phyloP scores from a whole-genome alignment of 2,329 filamentous ascomycete species.

The Thermothelomyces thermophilus region DNA sequence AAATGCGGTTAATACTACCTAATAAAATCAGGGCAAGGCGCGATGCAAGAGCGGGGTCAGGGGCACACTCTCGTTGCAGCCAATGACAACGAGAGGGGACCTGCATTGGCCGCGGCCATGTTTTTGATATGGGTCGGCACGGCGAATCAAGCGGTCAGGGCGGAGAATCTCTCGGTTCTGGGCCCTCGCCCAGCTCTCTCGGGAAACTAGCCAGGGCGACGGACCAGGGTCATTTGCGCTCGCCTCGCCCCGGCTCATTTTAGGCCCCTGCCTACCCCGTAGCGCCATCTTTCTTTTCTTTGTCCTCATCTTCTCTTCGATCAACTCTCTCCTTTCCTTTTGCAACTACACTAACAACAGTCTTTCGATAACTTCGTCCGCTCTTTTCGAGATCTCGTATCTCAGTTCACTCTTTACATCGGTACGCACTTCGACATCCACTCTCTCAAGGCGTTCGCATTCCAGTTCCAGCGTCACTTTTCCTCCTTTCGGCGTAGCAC shows the following conservation, averaged over 20 bases:
- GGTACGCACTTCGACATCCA: conserved; percentile 11
- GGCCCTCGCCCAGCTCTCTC: background rate
- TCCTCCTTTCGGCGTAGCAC: background rate
- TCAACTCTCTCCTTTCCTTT: conserved; percentile 13
- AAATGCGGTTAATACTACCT: no score
- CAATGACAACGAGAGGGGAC: conserved; percentile 14
- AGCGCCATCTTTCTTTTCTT: conserved; percentile 8
- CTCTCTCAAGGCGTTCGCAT: conserved; percentile 14
- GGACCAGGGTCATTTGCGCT: conserved; percentile 10
- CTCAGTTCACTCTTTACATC: conserved; percentile 24
- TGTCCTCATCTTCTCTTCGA: conserved; percentile 10
- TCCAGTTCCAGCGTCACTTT: background rate
- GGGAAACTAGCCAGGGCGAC: background rate
- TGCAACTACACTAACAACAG: conserved; percentile 13
- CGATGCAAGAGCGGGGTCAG: no score
- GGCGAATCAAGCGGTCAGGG: conserved; percentile 4
- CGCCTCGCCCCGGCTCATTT: conserved; percentile 18
- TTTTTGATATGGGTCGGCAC: conserved; percentile 6
- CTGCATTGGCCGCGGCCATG: conserved; percentile 12
- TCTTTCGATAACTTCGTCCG: conserved; percentile 22
- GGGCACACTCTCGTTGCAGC: background rate
- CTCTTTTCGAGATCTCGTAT: conserved; percentile 26
- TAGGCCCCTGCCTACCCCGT: conserved; percentile 12
- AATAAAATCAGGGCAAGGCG: background rate
- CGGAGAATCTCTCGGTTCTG: conserved; percentile 13